Base-by-base conservation (phyloP, 2,329 filamentous ascomycete genomes). In the Fusarium liriodendri region DNA sequence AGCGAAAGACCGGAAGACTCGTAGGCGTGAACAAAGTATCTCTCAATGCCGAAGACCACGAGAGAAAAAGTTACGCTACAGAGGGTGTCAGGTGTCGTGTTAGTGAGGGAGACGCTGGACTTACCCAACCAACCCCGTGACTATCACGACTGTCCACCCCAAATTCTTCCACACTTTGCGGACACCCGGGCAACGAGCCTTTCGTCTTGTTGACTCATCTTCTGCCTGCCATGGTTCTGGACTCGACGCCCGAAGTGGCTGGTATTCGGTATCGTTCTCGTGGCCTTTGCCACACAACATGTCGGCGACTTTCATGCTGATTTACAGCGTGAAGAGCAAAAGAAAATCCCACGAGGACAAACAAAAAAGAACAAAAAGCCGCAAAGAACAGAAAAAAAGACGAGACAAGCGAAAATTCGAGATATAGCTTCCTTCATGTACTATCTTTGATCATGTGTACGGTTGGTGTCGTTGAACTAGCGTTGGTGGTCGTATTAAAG, bases 21-120 rank as follows among this genome's bases (percentile, higher is more conserved):
- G n/a, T 67, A 72, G 27, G 63, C 59, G 16, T 77, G 67, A 18
- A 74, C 58, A 20, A 63, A 67, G 45, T 71, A 73, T 2, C 70
- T 58, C 25, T 73, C 71, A 10, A 73, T 52, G 1, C 70, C 33
- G 18, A 73, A 73, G 1, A 63, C 62, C 25, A 73, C 52, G 0
- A 76, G 10, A 16, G 72, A 63, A 18, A 77, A 68, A 1, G 75
- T 64, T 11, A 57, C 37, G 10, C 75, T 77, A 16, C 3, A 10
- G 9, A 33, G 1, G 1, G 14, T 9, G 42, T 77, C 37, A 77
- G 68, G 3, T 10, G 33, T 20, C 37, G 16, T 8, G 32, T 11
- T 45, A 9, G 22, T 1, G 11, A n/a, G 2, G 9, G 18, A 16
- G 7, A 16, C 13, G 7, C 14, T 10, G 2, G 13, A 73, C 75